Percentiles rank a stretch among this genome's conserved stretches.
phyloP scores from a whole-genome alignment of 176 grass and related monocot genomes.

The Sorghum bicolor region DNA sequence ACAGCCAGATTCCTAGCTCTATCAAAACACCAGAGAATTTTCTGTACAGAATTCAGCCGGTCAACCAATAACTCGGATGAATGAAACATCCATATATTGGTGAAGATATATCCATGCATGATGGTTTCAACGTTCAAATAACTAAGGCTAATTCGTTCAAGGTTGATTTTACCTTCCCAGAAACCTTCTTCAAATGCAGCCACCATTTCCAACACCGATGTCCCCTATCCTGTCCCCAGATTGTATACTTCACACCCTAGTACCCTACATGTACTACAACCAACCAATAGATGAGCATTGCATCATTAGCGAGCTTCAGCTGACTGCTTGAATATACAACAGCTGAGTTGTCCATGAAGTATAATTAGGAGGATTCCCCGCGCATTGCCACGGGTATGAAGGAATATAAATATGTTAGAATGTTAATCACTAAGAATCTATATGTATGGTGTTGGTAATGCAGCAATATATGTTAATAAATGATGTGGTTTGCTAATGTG shows the following conservation, averaged over 20 bases:
- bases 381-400: no score
- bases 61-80: no score
- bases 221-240: constrained; percentile 76
- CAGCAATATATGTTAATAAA: no score
- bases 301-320: not conserved
- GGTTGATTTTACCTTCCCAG: constrained; percentile 48
- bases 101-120: not conserved
- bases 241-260: constrained; percentile 85
- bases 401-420: no score
- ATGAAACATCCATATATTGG: not conserved
- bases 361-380: no score
- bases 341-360: not conserved
- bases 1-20: no score
- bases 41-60: no score
- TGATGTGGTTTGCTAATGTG: no score
- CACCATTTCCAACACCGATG: constrained; percentile 81
- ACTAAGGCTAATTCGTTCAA: no score
- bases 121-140: not conserved
- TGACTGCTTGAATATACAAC: not conserved
- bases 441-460: no score
- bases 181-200: constrained; percentile 70
- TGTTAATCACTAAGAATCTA: no score
- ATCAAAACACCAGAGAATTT: no score
- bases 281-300: not conserved
- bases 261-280: constrained; percentile 38